These are phyloP conservation scores for Epithemia pelagica DNA, from an alignment of 108 stramenopile species.

Conservation along the genomic window DNA sequence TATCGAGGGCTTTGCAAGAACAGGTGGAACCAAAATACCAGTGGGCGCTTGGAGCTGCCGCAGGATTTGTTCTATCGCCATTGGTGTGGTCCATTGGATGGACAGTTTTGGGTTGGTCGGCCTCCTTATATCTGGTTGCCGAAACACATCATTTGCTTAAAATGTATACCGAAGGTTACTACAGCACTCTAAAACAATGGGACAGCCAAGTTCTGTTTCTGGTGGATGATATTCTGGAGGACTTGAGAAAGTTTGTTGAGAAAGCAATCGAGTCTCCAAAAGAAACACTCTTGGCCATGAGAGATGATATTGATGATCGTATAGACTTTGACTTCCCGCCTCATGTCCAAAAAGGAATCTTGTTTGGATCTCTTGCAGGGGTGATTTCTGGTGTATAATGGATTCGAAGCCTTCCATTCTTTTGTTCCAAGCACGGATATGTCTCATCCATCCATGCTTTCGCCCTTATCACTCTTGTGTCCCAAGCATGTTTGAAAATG, in stretches of 20 bases:
- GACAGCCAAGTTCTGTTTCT: not conserved
- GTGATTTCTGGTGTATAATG: not conserved
- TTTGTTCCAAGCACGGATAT: too few relatives aligned
- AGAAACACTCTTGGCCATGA: not conserved
- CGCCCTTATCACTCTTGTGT: too few relatives aligned
- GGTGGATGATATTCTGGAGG: not conserved
- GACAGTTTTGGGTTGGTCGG: not conserved
- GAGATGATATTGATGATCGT: not conserved
- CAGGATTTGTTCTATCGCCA: constrained; percentile 7
- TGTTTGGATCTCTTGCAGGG: not conserved
- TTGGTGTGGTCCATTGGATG: not conserved
- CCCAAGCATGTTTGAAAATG: too few relatives aligned
- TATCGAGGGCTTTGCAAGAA: constrained; percentile 25
- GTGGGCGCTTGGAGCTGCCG: not conserved
- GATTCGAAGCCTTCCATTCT: too few relatives aligned
- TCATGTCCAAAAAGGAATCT: not conserved
- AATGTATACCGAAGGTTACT: not conserved
- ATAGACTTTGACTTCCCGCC: not conserved
- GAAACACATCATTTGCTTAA: not conserved
- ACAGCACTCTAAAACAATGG: not conserved
- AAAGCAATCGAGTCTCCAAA: not conserved
- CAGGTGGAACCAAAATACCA: constrained; percentile 16
- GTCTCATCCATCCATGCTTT: too few relatives aligned
- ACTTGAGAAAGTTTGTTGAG: not conserved
- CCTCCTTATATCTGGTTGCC: not conserved